Evolutionary conservation across 176 grass and related monocot genomes (phyloP), one percentile per base, ranked within the genome.

Genomic region (Oryza rufipogon): DNA sequence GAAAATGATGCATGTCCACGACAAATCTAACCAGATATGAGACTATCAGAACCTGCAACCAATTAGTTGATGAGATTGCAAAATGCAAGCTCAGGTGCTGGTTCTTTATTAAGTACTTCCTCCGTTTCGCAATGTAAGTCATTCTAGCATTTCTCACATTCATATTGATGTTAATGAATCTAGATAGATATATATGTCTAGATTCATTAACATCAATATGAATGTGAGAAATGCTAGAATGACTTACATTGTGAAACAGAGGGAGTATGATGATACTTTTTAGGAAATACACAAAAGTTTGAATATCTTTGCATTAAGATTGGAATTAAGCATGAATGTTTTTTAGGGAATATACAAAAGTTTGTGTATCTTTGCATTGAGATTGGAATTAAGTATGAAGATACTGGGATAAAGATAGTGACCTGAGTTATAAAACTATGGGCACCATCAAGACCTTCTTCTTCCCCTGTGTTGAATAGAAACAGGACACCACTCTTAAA

Each of bases 341-440:
- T 42, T 42, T 42, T 42, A 42, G 41, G 41, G 41, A 42, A 42
- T 42, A 12, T 3, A 48, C 46, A 48, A 48, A 48, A 48, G 47
- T 15, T 49, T 49, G 13, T 4, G 13, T 49, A 49, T 49, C 12
- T 49, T 49, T 49, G 47, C 13, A 49, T 49, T 49, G n/a, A 58
- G 17, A 58, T n/a, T 58, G 19, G 20, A 66, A 39, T 75, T 56
- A 54, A 67, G 32, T 72, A 76, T 68, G 46, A 74, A 22, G 61
- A 63, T 63, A 63, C 2, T 23, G n/a, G n/a, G 76, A 78, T 46
- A 11, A 92, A 84, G 17, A 66, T 75, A 71, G 33, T 77, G 64
- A 99, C 96, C 93, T 99, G 96, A 92, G 96, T 99, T 78, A 99
- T 92, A 81, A 99, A 99, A 84, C 96, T 99, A 87, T 99, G 93